Evolutionary conservation across 2,329 filamentous ascomycete genomes (phyloP), one percentile per base, ranked within the genome.

Genomic region (Pleoardoris graminearum): DNA sequence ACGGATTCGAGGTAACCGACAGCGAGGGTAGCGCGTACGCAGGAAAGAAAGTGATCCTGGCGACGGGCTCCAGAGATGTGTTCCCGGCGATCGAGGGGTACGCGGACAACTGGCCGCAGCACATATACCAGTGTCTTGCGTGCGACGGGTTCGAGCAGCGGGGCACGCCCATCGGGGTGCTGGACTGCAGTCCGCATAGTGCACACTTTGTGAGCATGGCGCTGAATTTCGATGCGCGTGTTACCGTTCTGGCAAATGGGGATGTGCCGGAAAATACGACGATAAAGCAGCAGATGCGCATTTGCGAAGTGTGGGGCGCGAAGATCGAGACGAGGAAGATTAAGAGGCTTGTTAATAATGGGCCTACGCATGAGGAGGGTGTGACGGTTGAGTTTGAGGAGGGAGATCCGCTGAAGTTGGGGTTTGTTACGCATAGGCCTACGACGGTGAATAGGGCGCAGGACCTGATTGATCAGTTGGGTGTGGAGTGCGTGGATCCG

Each of bases 101-200:
- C 54, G 72, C 58, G 0, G 79, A 84, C 35, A 80, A 79, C 49
- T 87, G 82, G 82, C 63, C 67, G 0, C 19, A 32, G 4, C 67
- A 70, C 33, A 68, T 69, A 29, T 85, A 82, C 57, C 82, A 85
- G 59, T 86, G 82, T 58, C 75, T 85, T 1, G 84, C 80, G 59
- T 86, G 82, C 65, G 77, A 85, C 56, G 83, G 83, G 4, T 85
- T 77, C 62, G 83, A 86, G 55, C 80, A 85, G 45, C 75, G 78
- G 12, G 81, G 79, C 1, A 60, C 58, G 1, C 60, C 70, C 0
- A 63, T 68, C 4, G 69, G 68, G 3, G 54, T 71, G 16, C 55
- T 71, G 0, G 59, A 55, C 2, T 66, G 63, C 8, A 57, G 48
- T n/a, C 63, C 66, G 1, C 53, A 55, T 44, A 59, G 55, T n/a